phyloP scores from a whole-genome alignment of 2,329 filamentous ascomycete genomes.

The Fusarium nematophilum region DNA sequence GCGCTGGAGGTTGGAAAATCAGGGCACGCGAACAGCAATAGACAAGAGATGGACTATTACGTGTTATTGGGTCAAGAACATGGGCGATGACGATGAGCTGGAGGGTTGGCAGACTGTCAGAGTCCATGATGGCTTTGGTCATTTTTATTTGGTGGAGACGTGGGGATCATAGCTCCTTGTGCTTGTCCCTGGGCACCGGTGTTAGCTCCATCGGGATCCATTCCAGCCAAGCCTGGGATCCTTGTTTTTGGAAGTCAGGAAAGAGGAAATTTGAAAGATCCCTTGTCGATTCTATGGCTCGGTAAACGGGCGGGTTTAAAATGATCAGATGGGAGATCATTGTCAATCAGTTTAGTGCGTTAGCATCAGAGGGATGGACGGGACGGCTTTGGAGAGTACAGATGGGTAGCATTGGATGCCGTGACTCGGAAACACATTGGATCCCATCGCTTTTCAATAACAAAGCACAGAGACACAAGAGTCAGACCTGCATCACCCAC shows the following conservation, averaged over 20 bases:
- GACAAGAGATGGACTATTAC: conserved; percentile 25
- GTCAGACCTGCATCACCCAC: conserved; percentile 21
- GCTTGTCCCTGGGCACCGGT: no score
- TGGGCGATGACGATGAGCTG: conserved; percentile 30
- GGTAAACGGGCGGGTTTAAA: conserved; percentile 4
- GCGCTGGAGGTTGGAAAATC: conserved; percentile 11
- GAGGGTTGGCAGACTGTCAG: conserved; percentile 8
- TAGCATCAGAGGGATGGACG: no score
- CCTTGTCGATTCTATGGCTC: conserved; percentile 17
- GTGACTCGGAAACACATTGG: no score
- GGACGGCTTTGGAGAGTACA: no score
- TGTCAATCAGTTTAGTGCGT: conserved; percentile 7
- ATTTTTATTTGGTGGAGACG: conserved; percentile 31
- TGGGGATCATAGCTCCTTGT: conserved; percentile 19
- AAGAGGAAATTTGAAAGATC: conserved; percentile 19
- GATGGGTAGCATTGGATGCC: no score
- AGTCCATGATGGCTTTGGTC: conserved; percentile 28
- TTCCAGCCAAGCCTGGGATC: conserved; percentile 36
- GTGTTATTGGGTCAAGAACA: conserved; percentile 22
- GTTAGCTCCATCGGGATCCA: conserved; percentile 11
- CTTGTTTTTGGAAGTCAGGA: conserved; percentile 21
- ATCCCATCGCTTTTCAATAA: background rate
- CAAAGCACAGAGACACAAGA: conserved; percentile 6
- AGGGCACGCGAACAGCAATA: conserved; percentile 21
- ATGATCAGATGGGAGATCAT: conserved; percentile 35